Evolutionary conservation across 208 protist genomes (phyloP), one percentile per base, ranked within the genome.

Genomic region (Leishmania mexicana): DNA sequence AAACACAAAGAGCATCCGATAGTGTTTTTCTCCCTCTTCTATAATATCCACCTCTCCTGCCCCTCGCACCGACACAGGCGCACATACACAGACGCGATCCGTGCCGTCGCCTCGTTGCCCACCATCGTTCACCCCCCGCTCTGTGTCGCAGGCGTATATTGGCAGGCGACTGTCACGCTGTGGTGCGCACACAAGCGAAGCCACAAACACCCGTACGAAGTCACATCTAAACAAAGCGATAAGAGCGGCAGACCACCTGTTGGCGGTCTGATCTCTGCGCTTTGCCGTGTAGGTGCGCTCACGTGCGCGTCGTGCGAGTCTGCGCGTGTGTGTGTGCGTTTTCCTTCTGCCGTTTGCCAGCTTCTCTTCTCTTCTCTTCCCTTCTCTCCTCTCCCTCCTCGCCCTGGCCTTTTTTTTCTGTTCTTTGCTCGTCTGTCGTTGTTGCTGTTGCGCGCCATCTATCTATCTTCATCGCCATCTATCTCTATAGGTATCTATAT

Each of bases 271-370:
- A 2, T 42, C 62, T 40, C 11, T 17, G 5, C 62, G 5, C 62
- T 40, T 40, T 40, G 28, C 28, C 31, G 31, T 38, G 13, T 40
- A 67, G 62, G 11, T 5, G 62, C 62, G 62, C 31, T 67, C 28
- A 11, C 62, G 62, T 67, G 58, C 58, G 28, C 28, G 58, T 28
- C 28, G 17, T 60, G 24, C 57, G 17, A 24, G 15, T 21, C 15
- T 21, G 53, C 53, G 28, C 4, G 62, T 67, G 60, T 19, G 72
- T 65, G n/a, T 19, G 72, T 76, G 31, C 42, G 45, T 78, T 31
- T 57, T 53, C 80, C 80, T 2, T 72, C 47, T 81, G 4, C 73
- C 57, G n/a, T 62, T 67, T 53, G 17, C 15, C 51, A 54, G 57
- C 71, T 19, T 64, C 49, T 54, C 51, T 54, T 54, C 15, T 11